phyloP scores from a whole-genome alignment of 768 basidiomycete species.

The Mycena indigotica region DNA sequence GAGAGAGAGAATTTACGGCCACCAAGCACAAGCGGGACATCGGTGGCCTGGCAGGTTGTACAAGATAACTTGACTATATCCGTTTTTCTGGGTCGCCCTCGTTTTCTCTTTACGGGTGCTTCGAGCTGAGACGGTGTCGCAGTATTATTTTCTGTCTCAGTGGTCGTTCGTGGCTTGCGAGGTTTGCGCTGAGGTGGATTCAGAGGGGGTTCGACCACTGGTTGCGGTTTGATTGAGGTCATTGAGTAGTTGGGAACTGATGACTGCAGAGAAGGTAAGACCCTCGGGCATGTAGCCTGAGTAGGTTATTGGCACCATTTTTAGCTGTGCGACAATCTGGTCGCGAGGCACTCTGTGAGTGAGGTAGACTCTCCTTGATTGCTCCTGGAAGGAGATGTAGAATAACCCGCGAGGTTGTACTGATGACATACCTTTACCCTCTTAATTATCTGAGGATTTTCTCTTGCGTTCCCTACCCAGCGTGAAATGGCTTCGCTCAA shows the following conservation, averaged over 20 bases:
- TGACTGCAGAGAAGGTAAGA: conserved; percentile 35
- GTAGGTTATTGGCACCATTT: conserved; percentile 46
- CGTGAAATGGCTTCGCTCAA: conserved; percentile 61
- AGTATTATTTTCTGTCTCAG: background rate
- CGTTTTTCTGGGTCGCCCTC: too few relatives aligned
- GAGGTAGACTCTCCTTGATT: conserved; percentile 51
- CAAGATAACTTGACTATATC: conserved; percentile 2
- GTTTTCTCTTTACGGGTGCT: too few relatives aligned
- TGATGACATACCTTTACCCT: conserved; percentile 38
- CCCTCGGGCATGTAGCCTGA: too few relatives aligned
- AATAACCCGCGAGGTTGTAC: background rate
- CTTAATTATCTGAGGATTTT: conserved; percentile 48
- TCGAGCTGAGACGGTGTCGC: background rate
- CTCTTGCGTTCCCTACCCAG: conserved; percentile 63
- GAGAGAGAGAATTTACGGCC: conserved; percentile 75
- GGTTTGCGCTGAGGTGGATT: conserved; percentile 29
- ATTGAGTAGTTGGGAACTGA: conserved; percentile 51
- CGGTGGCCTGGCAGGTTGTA: conserved; percentile 42
- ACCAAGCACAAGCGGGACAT: conserved; percentile 76
- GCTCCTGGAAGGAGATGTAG: conserved; percentile 34
- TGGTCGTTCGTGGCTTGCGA: conserved; percentile 29
- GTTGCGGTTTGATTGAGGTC: conserved; percentile 59
- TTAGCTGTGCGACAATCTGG: conserved; percentile 58
- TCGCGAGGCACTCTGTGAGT: conserved; percentile 61
- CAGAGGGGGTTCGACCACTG: conserved; percentile 30